Conservation (phyloP, 306 rosid genomes). For the Hippophae gyantsensis region DNA sequence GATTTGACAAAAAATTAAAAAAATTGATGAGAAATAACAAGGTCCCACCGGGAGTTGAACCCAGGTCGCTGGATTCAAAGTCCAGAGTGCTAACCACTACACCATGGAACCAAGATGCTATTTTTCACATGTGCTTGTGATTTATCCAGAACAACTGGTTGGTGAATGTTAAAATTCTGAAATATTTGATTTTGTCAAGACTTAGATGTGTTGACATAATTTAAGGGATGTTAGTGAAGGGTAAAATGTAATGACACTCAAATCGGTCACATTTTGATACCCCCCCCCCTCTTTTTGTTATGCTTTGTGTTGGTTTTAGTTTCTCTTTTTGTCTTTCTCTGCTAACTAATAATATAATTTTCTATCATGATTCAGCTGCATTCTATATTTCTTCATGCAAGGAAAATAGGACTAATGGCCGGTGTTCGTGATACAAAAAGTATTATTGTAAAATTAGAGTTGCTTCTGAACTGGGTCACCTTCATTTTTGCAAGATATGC, state of each 20-base stretch:
- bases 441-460: conserved; percentile 46
- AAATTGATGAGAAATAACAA: not conserved
- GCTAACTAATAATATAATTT: conserved; percentile 13
- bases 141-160: not conserved
- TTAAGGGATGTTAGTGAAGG: too few species aligned
- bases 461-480: conserved; percentile 75
- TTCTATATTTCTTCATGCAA: conserved; percentile 72
- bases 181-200: too few species aligned
- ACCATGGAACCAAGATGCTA: conserved; percentile 17
- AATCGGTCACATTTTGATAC: too few species aligned
- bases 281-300: not conserved
- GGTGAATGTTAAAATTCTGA: not conserved
- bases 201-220: too few species aligned
- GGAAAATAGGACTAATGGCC: conserved; percentile 75
- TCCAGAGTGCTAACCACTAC: conserved; percentile 50
- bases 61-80: conserved; percentile 43
- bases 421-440: conserved; percentile 52
- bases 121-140: rapidly evolving
- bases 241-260: too few species aligned
- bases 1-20: too few species aligned
- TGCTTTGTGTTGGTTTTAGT: not conserved
- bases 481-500: conserved; percentile 53
- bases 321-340: not conserved
- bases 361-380: conserved; percentile 57
- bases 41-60: conserved; percentile 41